Conservation (phyloP, 2,329 filamentous ascomycete genomes). For the Orbilia javanica region DNA sequence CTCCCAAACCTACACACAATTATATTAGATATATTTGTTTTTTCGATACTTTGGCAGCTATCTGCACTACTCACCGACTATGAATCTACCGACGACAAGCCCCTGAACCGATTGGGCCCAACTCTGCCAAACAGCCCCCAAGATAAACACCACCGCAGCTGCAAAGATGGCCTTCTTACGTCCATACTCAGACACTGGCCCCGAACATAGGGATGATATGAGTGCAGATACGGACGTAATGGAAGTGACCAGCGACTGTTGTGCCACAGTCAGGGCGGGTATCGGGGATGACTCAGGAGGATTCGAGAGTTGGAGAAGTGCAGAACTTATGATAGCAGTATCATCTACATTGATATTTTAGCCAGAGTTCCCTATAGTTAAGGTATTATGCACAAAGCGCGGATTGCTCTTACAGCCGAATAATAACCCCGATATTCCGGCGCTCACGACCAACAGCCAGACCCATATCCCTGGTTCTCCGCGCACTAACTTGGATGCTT, state of each 20-base stretch:
- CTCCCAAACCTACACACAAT: constrained; percentile 71
- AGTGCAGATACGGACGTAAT: constrained; percentile 77
- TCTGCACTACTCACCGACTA: constrained; percentile 68
- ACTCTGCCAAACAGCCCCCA: constrained; percentile 77
- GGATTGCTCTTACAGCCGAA: constrained; percentile 73
- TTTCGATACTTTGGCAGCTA: background rate
- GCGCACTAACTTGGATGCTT: constrained; percentile 46
- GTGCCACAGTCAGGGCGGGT: constrained; percentile 70
- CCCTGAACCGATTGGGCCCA: constrained; percentile 70
- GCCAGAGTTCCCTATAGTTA: background rate
- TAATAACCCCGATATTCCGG: constrained; percentile 76
- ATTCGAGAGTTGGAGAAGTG: constrained; percentile 74
- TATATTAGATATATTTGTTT: constrained; percentile 13
- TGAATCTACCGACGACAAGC: constrained; percentile 77
- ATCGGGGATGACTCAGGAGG: constrained; percentile 71
- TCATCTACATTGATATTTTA: constrained; percentile 69
- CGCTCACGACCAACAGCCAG: constrained; percentile 74
- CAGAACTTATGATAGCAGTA: constrained; percentile 77
- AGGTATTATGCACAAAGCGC: background rate
- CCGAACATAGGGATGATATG: constrained; percentile 74
- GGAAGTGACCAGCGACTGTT: constrained; percentile 79
- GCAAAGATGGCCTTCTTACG: constrained; percentile 74
- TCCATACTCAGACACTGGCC: constrained; percentile 73
- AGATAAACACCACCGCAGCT: constrained; percentile 76
- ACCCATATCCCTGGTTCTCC: constrained; percentile 63